Conservation (phyloP, 2,329 filamentous ascomycete species). For the Diplodia seriata region DNA sequence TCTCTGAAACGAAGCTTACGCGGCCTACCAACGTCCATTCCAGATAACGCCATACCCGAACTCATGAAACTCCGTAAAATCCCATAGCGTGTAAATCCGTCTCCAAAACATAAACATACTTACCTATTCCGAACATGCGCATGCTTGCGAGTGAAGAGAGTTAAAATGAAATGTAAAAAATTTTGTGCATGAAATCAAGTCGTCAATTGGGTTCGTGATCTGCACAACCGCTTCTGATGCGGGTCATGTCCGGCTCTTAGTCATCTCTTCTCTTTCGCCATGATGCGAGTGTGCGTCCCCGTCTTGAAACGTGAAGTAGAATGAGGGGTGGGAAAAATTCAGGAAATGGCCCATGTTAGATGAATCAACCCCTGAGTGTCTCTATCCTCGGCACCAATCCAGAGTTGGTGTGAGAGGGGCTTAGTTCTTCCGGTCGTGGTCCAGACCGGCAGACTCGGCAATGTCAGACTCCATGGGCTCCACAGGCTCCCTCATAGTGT, state of each 20-base stretch:
- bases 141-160: neutral
- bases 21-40: slow-evolving; percentile 10
- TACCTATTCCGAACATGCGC: slow-evolving; percentile 3
- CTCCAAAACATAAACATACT: slow-evolving; percentile 10
- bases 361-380: neutral
- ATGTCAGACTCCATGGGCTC: slow-evolving; percentile 8
- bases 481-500: slow-evolving; percentile 41
- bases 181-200: slow-evolving; percentile 23
- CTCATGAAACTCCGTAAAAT: slow-evolving; percentile 23
- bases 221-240: slow-evolving; percentile 3
- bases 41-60: slow-evolving; percentile 21
- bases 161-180: neutral
- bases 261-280: slow-evolving; percentile 3
- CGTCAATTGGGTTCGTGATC: slow-evolving; percentile 18
- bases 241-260: slow-evolving; percentile 5
- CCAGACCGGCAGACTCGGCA: slow-evolving; percentile 13
- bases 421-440: slow-evolving; percentile 29
- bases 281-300: neutral
- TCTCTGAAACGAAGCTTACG: slow-evolving; percentile 26
- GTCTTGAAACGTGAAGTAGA: neutral
- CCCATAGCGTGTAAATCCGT: neutral
- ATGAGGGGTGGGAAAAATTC: neutral
- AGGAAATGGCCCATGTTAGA: neutral
- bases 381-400: neutral
- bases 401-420: neutral